These are phyloP conservation scores for Trichodelitschia bisporula DNA, from an alignment of 495 filamentous ascomycete species.

Conservation along the genomic window DNA sequence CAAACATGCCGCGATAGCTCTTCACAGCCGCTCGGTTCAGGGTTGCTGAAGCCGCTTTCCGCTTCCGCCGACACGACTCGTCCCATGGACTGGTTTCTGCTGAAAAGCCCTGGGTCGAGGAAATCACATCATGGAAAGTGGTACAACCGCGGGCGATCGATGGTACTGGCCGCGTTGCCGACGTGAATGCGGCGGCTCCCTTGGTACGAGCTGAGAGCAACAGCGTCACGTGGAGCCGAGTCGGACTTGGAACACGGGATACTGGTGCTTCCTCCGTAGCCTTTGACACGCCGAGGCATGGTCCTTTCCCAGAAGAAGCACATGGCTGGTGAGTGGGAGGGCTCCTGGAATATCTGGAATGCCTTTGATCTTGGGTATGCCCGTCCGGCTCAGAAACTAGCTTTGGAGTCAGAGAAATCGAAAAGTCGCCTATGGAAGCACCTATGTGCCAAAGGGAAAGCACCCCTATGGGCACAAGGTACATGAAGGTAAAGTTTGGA, in stretches of 20 bases:
- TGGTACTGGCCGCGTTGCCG: constrained; percentile 36
- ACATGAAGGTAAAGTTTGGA: too few species aligned
- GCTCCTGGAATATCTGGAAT: constrained; percentile 27
- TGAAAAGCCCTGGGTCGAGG: constrained; percentile 45
- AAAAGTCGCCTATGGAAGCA: too few species aligned
- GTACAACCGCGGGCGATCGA: constrained; percentile 42
- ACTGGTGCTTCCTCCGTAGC: constrained; percentile 26
- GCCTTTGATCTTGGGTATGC: constrained; percentile 23
- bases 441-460: too few species aligned
- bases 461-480: too few species aligned
- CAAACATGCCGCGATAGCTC: constrained; percentile 25
- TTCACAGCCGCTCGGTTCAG: constrained; percentile 21
- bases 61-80: constrained; percentile 25
- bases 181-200: constrained; percentile 38
- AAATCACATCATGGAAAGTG: constrained; percentile 48
- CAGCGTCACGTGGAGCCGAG: constrained; percentile 24
- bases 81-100: constrained; percentile 46
- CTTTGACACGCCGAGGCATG: constrained; percentile 27
- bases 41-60: constrained; percentile 24
- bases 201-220: constrained; percentile 25
- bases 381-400: too few species aligned
- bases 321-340: constrained; percentile 25
- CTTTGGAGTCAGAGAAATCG: too few species aligned
- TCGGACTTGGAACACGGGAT: constrained; percentile 29
- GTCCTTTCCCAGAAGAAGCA: constrained; percentile 28